Evolutionary conservation across 495 filamentous ascomycete genomes (phyloP), one percentile per base, ranked within the genome.

Genomic region (Penicillium lividum): DNA sequence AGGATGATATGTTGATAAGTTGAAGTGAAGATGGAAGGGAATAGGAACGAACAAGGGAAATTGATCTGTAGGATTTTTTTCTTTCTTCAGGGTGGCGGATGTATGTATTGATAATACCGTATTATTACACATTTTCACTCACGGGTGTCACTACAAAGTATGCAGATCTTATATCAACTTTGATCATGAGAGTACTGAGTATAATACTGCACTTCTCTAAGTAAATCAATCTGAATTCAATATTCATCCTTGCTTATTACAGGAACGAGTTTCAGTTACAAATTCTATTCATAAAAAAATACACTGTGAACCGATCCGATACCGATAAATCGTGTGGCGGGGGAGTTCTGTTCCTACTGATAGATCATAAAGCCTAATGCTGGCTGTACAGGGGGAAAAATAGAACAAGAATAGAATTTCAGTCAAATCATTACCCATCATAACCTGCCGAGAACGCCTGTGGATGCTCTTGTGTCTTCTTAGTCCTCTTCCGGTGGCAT

Each of bases 401-500:
- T 40, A 46, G 7, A 57, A 47, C 34, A 38, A 31, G 27, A 57
- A 57, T 57, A 16, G 27, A 31, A 54, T 31, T 22, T 46, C 31
- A 43, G 15, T 28, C 34, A 49, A 29, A 34, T 57, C 27, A 45
- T 44, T 43, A 50, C 36, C 56, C 28, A 50, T 54, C 15, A 45
- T 44, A 45, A 13, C 16, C 27, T 42, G 33, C 51, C 36, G 10
- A 31, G 57, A 72, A 63, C 59, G 65, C 65, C 66, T 13, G 28
- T 29, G 25, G 28, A 49, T 49, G 46, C 46, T 30, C 7, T 15
- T 57, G 52, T 47, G 18, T 33, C 38, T 33, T 40, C 33, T 34
- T 75, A 97, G 60, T 98, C 94, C 66, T 98, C 95, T 64, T 97
- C 93, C 15, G 90, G 92, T 28, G 94, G 94, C 81, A 98, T 84